A percentile compares a stretch with the other conserved stretches of the same genome.
These are phyloP conservation scores for Mycena galopus DNA, from an alignment of 768 basidiomycete species.

Conservation along the genomic window DNA sequence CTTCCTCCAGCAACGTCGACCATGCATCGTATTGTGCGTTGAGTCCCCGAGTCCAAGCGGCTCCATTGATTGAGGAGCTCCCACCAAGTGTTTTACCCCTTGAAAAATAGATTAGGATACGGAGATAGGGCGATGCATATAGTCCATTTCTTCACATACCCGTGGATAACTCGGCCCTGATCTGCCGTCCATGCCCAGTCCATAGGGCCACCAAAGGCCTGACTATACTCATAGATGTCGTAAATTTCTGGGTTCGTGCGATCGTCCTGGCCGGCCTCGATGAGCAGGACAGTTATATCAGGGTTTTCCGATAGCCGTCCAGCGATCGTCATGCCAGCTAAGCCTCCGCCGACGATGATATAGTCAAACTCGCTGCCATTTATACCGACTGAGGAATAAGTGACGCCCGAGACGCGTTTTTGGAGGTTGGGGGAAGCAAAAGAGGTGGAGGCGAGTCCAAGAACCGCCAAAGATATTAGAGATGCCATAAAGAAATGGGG, in stretches of 20 bases:
- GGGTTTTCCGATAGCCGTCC: slow-evolving; percentile 48
- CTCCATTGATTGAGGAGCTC: slow-evolving; percentile 50
- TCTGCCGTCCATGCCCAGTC: slow-evolving; percentile 51
- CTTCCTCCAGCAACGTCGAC: slow-evolving; percentile 45
- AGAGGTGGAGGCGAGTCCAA: slow-evolving; percentile 31
- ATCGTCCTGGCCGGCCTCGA: slow-evolving; percentile 54
- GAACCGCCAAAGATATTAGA: slow-evolving; percentile 26
- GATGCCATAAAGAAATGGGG: slow-evolving; percentile 10
- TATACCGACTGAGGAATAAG: slow-evolving; percentile 30
- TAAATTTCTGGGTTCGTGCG: slow-evolving; percentile 45
- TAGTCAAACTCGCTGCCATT: slow-evolving; percentile 40
- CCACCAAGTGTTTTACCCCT: slow-evolving; percentile 38
- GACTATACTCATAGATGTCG: slow-evolving; percentile 46
- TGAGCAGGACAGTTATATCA: slow-evolving; percentile 45
- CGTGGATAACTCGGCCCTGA: slow-evolving; percentile 41
- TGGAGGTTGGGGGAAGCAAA: slow-evolving; percentile 26
- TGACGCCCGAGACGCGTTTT: slow-evolving; percentile 34
- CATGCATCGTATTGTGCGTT: slow-evolving; percentile 50
- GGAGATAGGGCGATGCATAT: not conserved
- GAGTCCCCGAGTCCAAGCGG: slow-evolving; percentile 48
- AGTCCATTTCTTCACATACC: slow-evolving; percentile 35
- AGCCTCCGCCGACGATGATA: slow-evolving; percentile 47
- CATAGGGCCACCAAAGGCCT: slow-evolving; percentile 43
- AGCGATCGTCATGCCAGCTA: slow-evolving; percentile 49
- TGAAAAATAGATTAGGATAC: not conserved